Percentiles rank a stretch among this genome's conserved stretches.
Evolutionary conservation across 495 filamentous ascomycete genomes (phyloP).

Genomic region (Talaromyces borbonicus): DNA sequence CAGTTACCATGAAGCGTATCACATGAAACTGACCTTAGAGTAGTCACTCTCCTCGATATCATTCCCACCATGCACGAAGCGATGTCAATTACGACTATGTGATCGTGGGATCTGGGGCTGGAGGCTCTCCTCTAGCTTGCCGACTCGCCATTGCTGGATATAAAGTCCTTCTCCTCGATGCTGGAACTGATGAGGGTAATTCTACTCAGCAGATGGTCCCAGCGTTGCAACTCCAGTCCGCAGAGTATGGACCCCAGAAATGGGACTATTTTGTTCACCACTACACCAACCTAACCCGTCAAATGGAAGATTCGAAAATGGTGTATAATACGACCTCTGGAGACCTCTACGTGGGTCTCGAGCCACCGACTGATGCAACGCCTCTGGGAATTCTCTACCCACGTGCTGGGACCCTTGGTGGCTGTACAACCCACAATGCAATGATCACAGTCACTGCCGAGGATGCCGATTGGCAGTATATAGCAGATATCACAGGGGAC

Average conservation of each 20-base stretch:
- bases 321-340: conserved; percentile 32
- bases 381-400: conserved; percentile 37
- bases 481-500: conserved; percentile 30
- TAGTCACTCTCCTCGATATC: background rate
- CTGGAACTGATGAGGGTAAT: conserved; percentile 50
- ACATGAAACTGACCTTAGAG: background rate
- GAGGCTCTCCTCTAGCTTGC: conserved; percentile 53
- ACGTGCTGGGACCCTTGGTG: conserved; percentile 37
- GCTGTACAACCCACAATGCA: conserved; percentile 40
- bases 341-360: conserved; percentile 25
- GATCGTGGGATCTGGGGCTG: conserved; percentile 55
- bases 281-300: conserved; percentile 27
- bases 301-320: conserved; percentile 36
- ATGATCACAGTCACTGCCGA: conserved; percentile 31
- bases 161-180: conserved; percentile 52
- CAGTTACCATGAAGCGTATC: no score
- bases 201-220: conserved; percentile 29
- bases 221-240: conserved; percentile 23
- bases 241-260: conserved; percentile 28
- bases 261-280: conserved; percentile 44
- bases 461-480: conserved; percentile 36
- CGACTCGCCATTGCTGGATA: conserved; percentile 51
- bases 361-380: conserved; percentile 28
- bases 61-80: background rate
- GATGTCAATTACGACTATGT: conserved; percentile 49